Evolutionary conservation across 129 eudicot species (phyloP).

Genomic region (Kitagawia praeruptora): DNA sequence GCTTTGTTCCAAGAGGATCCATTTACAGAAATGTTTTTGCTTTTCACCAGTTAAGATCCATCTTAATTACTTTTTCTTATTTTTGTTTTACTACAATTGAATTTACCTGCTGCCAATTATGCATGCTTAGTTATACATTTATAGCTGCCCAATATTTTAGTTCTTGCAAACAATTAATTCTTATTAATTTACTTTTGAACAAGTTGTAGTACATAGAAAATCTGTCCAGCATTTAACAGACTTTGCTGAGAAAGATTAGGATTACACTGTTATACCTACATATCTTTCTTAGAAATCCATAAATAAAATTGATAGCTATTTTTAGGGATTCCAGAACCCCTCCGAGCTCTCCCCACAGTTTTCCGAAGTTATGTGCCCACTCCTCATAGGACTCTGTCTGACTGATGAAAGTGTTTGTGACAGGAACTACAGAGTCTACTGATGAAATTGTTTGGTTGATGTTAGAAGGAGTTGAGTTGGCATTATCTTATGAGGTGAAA

Average conservation of each 20-base stretch:
- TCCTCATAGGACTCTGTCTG: constrained; percentile 70
- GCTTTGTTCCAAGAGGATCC: constrained; percentile 44
- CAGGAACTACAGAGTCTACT: constrained; percentile 64
- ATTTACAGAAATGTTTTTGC: constrained; percentile 55
- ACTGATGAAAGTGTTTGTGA: constrained; percentile 29
- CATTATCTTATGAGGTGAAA: no score
- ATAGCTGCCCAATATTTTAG: no score
- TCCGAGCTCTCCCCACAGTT: constrained; percentile 68
- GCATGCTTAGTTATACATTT: no score
- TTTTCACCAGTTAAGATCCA: constrained; percentile 52
- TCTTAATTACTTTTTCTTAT: not conserved
- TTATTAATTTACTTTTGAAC: constrained; percentile 15
- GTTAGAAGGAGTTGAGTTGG: constrained; percentile 19
- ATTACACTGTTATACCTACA: constrained; percentile 95
- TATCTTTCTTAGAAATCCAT: constrained; percentile 85
- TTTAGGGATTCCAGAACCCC: constrained; percentile 50
- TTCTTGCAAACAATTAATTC: not conserved
- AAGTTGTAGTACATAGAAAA: constrained; percentile 52
- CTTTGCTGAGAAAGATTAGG: constrained; percentile 82
- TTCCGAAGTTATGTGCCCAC: constrained; percentile 88
- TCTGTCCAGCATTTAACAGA: constrained; percentile 77
- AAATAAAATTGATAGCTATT: constrained; percentile 68
- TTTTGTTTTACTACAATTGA: not conserved
- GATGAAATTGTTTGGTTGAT: constrained; percentile 51
- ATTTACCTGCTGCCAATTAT: no score